Evolutionary conservation across 345 rosid genomes (phyloP).

Genomic region (Leavenworthia alabamica): DNA sequence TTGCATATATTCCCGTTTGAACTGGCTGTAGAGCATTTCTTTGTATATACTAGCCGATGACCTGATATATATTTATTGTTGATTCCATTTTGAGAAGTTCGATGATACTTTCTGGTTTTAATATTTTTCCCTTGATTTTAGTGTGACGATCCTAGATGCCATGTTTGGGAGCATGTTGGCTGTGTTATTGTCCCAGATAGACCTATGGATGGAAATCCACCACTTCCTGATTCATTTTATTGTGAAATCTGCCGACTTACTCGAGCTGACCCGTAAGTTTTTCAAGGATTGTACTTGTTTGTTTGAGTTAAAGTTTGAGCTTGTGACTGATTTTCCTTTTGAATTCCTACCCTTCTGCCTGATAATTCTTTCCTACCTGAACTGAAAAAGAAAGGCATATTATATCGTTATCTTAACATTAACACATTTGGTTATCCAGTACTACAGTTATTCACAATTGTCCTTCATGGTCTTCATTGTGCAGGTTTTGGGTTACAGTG

Average conservation of each 20-base stretch:
- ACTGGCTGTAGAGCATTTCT: no score
- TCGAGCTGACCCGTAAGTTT: slow-evolving; percentile 95
- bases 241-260: slow-evolving; percentile 87
- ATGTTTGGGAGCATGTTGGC: slow-evolving; percentile 69
- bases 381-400: neutral
- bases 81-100: neutral
- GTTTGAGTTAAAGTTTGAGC: no score
- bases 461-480: slow-evolving; percentile 15
- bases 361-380: neutral
- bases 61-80: no score
- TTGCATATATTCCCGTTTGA: no score
- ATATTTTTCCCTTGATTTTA: slow-evolving; percentile 26
- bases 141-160: slow-evolving; percentile 83
- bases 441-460: neutral
- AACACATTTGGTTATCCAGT: neutral
- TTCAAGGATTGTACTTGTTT: no score
- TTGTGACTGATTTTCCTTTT: neutral
- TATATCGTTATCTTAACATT: neutral
- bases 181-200: slow-evolving; percentile 78
- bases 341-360: no score
- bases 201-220: slow-evolving; percentile 54
- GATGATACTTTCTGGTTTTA: neutral
- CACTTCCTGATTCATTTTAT: slow-evolving; percentile 59
- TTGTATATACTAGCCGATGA: no score
- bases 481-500: slow-evolving; percentile 69